These are phyloP conservation scores for Amborella trichopoda DNA, from an alignment of 164 flowering plant species.

Conservation along the genomic window DNA sequence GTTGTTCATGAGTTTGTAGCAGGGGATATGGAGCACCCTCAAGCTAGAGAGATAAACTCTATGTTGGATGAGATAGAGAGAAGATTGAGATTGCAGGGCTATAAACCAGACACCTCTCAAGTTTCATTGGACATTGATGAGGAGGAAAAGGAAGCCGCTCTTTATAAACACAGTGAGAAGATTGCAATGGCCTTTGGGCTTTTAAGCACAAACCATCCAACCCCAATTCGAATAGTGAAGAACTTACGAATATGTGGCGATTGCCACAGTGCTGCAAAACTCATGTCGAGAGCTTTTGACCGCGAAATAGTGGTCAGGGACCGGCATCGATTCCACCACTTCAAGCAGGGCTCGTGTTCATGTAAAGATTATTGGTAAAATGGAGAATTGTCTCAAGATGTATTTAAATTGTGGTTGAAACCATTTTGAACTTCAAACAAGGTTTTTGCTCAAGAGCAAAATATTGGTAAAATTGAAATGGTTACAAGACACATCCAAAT, in stretches of 20 bases:
- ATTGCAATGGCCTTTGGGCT: constrained; percentile 33
- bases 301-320: constrained; percentile 6
- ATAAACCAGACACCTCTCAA: constrained; percentile 15
- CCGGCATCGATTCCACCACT: constrained; percentile 9
- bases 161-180: constrained; percentile 29
- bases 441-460: too few relatives aligned
- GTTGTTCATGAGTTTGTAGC: constrained; percentile 26
- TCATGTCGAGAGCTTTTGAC: constrained; percentile 1
- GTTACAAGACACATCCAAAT: too few relatives aligned
- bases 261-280: constrained; percentile 3
- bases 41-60: constrained; percentile 14
- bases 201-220: constrained; percentile 14
- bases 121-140: constrained; percentile 22
- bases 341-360: constrained; percentile 5
- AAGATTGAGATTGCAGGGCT: constrained; percentile 17
- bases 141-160: constrained; percentile 23
- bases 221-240: constrained; percentile 9
- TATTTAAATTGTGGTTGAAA: too few relatives aligned
- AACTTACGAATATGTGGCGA: constrained; percentile 6
- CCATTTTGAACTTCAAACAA: too few relatives aligned
- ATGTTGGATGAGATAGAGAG: constrained; percentile 22
- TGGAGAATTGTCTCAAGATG: too few relatives aligned
- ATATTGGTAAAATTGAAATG: too few relatives aligned
- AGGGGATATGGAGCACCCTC: constrained; percentile 27
- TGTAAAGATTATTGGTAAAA: constrained; percentile 9